These are phyloP conservation scores for Nicotiana tabacum DNA, from an alignment of 257 asterid species.

Conservation along the genomic window DNA sequence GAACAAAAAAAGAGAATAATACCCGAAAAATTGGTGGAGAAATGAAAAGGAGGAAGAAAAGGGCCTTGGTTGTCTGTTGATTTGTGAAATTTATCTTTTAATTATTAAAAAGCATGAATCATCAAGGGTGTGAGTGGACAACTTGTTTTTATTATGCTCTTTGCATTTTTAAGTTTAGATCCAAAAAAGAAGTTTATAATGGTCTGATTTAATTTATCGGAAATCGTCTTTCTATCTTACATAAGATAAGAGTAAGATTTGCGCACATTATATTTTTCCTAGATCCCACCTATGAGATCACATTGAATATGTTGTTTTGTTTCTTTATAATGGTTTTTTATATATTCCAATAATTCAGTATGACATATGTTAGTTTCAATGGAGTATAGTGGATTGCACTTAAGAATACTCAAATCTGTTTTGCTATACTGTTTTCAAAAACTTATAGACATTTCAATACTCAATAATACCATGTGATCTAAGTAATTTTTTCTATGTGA, in stretches of 20 bases:
- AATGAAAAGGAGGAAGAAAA: not conserved
- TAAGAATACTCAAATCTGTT: not conserved
- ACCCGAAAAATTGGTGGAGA: not conserved
- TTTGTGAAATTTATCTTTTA: not conserved
- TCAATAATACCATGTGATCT: too few species aligned
- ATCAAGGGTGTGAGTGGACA: not conserved
- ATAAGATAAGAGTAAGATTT: too few species aligned
- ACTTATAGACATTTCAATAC: not conserved
- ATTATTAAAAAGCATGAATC: not conserved
- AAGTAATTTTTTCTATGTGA: too few species aligned
- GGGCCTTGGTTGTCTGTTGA: not conserved
- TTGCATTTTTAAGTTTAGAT: not conserved
- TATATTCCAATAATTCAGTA: not conserved
- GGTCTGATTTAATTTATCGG: not conserved
- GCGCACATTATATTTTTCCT: too few species aligned
- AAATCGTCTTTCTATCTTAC: too few species aligned
- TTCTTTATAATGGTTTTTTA: too few species aligned
- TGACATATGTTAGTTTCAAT: not conserved
- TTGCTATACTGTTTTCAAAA: not conserved
- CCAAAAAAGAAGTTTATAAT: not conserved
- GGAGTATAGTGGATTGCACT: not conserved
- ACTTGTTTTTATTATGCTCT: not conserved
- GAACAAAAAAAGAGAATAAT: not conserved
- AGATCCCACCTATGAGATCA: too few species aligned
- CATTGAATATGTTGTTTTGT: too few species aligned